Evolutionary conservation across 768 basidiomycete species (phyloP), one percentile per base, ranked within the genome.

Genomic region (Tylopilus sp.): DNA sequence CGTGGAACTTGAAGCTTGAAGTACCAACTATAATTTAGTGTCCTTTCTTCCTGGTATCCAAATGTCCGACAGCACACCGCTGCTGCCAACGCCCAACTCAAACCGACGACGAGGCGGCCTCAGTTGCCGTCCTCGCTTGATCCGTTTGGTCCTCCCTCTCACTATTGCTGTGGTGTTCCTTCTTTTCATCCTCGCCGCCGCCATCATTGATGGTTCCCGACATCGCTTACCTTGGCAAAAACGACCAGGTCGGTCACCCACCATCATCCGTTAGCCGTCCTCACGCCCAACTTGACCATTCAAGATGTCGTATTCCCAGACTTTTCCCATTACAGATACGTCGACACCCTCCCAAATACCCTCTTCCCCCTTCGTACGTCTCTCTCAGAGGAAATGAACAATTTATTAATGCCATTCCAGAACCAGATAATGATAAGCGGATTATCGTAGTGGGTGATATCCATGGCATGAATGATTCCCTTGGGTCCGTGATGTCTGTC

Each of bases 381-480:
- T 30, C 8, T 23, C 15, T 12, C 23, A 6, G 1, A 26, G 13
- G 6, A 11, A 22, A 21, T n/a, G 40, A 42, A 5, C 7, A 35
- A 7, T 21, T 31, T 8, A 23, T 36, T 17, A 4, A 42, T 22
- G 47, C 22, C 21, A n/a, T 26, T 35, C n/a, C n/a, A 88, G 88
- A 78, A 50, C 73, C 79, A 13, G 67, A 75, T 3, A 59, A 77
- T 4, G 52, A 69, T 22, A 73, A 67, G 56, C 81, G 91, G 12
- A 72, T 87, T 22, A 80, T 98, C 39, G 70, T 93, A 53, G 72
- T 97, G 11, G 95, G 94, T 7, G 95, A 98, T 60, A 76, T 97
- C 7, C 95, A 98, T 73, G 91, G 90, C 41, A 91, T 86, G 81
- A 75, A 79, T 45, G 63, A 75, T 7, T 78, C 84, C 0, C 69